Conservation (phyloP, 495 filamentous ascomycete genomes). For the Tuber borchii region DNA sequence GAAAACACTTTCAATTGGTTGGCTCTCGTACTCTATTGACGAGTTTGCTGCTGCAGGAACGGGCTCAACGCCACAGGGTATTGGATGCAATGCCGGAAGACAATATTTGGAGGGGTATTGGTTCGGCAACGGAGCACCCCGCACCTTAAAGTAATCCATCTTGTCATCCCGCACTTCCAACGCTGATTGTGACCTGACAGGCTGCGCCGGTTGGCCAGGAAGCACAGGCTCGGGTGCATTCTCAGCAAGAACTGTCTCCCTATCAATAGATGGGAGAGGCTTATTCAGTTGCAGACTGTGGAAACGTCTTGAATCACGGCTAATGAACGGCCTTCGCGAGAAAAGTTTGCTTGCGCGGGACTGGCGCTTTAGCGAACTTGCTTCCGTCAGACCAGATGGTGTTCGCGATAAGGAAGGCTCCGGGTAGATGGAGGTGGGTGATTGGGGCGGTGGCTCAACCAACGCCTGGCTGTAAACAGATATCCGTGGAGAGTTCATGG, state of each 20-base stretch:
- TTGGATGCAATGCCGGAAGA: constrained; percentile 12
- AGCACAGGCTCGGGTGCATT: constrained; percentile 34
- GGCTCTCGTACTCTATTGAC: constrained; percentile 29
- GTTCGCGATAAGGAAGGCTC: constrained; percentile 36
- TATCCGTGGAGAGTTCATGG: constrained; percentile 14
- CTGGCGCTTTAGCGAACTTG: constrained; percentile 13
- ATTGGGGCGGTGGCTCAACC: constrained; percentile 21
- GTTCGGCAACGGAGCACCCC: constrained; percentile 17
- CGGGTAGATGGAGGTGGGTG: constrained; percentile 32
- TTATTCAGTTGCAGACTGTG: constrained; percentile 36
- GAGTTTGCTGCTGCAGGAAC: constrained; percentile 22
- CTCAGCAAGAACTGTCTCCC: constrained; percentile 18
- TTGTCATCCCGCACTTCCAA: constrained; percentile 31
- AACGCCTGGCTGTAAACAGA: constrained; percentile 31
- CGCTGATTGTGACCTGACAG: constrained; percentile 34
- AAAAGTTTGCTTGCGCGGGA: constrained; percentile 31
- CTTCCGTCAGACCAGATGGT: constrained; percentile 17
- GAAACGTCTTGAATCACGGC: constrained; percentile 19
- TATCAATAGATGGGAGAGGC: constrained; percentile 32
- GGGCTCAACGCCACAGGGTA: constrained; percentile 30
- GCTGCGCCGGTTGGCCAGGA: constrained; percentile 20
- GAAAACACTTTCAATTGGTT: constrained; percentile 32
- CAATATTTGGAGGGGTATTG: constrained; percentile 6
- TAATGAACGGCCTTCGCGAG: constrained; percentile 10
- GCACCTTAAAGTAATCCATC: constrained; percentile 22